Percentiles rank a stretch among this genome's conserved stretches.
phyloP scores from a whole-genome alignment of 1,284 basidiomycete species.

The Mixia osmundae region DNA sequence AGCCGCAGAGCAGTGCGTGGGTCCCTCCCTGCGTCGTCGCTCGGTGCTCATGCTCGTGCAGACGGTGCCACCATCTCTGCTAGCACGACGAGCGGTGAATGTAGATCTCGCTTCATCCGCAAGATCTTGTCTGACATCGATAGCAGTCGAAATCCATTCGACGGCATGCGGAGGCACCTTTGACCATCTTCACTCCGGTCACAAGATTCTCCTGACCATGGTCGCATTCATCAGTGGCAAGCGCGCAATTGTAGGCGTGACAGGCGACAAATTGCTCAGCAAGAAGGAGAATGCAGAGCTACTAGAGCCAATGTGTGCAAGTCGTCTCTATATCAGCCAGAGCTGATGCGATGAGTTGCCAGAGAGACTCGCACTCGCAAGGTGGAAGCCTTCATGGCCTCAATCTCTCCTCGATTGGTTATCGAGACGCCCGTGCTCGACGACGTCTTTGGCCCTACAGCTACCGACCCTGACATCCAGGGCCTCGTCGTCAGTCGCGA shows the following conservation, averaged over 20 bases:
- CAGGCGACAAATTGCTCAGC: slow-evolving; percentile 47
- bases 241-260: slow-evolving; percentile 74
- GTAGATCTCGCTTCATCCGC: too few species aligned
- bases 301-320: slow-evolving; percentile 36
- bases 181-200: slow-evolving; percentile 89
- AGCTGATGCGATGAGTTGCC: neutral
- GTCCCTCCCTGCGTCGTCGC: too few species aligned
- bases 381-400: slow-evolving; percentile 38
- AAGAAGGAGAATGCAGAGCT: slow-evolving; percentile 48
- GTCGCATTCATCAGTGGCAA: slow-evolving; percentile 50
- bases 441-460: slow-evolving; percentile 74
- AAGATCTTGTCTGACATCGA: too few species aligned
- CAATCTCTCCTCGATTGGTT: slow-evolving; percentile 25
- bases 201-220: slow-evolving; percentile 90
- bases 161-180: slow-evolving; percentile 63
- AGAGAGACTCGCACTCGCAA: slow-evolving; percentile 28
- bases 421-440: slow-evolving; percentile 5
- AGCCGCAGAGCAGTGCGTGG: too few species aligned
- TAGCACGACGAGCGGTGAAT: too few species aligned
- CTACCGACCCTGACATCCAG: slow-evolving; percentile 55
- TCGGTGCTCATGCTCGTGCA: too few species aligned
- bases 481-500: slow-evolving; percentile 34
- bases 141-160: too few species aligned
- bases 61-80: too few species aligned
- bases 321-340: neutral